These are phyloP conservation scores for Emydomyces testavorans DNA, from an alignment of 2,329 filamentous ascomycete genomes.

Conservation along the genomic window DNA sequence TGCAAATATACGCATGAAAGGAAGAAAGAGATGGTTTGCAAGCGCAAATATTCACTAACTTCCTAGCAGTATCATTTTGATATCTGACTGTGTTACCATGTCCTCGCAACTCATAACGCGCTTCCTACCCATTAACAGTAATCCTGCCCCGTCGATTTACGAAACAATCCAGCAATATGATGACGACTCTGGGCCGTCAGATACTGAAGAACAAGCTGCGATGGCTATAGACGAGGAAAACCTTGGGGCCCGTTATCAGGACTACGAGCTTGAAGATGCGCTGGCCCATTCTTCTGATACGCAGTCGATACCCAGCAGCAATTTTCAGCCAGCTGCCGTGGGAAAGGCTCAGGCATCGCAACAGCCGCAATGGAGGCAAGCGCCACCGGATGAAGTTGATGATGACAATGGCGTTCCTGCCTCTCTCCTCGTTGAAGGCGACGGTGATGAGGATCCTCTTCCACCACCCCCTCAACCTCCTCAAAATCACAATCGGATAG, in stretches of 20 bases:
- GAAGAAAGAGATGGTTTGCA: slow-evolving; percentile 4
- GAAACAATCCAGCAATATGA: slow-evolving; percentile 24
- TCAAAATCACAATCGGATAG: slow-evolving; percentile 15
- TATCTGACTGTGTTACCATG: slow-evolving; percentile 32
- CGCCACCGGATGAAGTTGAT: slow-evolving; percentile 20
- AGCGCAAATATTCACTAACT: background rate
- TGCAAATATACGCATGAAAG: background rate
- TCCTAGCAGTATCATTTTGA: slow-evolving; percentile 1
- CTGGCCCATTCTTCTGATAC: slow-evolving; percentile 42
- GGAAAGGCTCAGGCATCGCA: background rate
- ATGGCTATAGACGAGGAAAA: slow-evolving; percentile 42
- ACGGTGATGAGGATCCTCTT: slow-evolving; percentile 30
- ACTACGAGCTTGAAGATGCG: slow-evolving; percentile 47
- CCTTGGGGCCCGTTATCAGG: slow-evolving; percentile 41
- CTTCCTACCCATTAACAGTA: slow-evolving; percentile 34
- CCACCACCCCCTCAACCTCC: slow-evolving; percentile 33
- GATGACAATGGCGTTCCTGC: slow-evolving; percentile 44
- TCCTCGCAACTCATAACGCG: slow-evolving; percentile 44
- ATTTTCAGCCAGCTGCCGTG: background rate
- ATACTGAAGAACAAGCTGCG: slow-evolving; percentile 37
- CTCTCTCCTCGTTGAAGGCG: slow-evolving; percentile 49
- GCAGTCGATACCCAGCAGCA: slow-evolving; percentile 36
- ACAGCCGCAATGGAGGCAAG: slow-evolving; percentile 24
- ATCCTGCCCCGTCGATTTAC: slow-evolving; percentile 25
- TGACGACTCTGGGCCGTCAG: slow-evolving; percentile 30